Evolutionary conservation across 441 rosid species (phyloP).

Genomic region (Bruguiera hainesii): DNA sequence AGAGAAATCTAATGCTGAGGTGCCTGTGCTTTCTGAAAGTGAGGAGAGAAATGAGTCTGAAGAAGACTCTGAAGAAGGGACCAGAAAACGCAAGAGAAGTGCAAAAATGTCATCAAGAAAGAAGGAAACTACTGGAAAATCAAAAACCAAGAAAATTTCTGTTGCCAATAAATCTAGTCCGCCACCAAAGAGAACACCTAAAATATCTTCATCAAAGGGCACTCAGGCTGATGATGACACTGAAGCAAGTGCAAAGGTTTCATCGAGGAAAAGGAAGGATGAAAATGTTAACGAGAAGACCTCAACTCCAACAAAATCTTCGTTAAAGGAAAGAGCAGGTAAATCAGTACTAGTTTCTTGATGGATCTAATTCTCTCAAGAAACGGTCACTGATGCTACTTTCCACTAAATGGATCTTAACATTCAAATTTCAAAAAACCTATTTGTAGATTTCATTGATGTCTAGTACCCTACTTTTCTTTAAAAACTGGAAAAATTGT

Average conservation of each 20-base stretch:
- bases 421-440: too few species aligned
- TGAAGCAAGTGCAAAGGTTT: constrained; percentile 59
- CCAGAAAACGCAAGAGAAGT: constrained; percentile 44
- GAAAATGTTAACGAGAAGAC: constrained; percentile 54
- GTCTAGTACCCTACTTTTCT: too few species aligned
- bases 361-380: not conserved
- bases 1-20: constrained; percentile 66
- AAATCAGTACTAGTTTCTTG: not conserved
- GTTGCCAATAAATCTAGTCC: constrained; percentile 38
- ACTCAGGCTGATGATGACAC: constrained; percentile 51
- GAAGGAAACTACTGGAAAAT: constrained; percentile 53
- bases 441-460: too few species aligned
- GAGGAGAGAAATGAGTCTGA: constrained; percentile 73
- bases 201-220: constrained; percentile 41
- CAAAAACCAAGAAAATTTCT: constrained; percentile 49
- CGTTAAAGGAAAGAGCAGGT: constrained; percentile 67
- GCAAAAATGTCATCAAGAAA: constrained; percentile 35
- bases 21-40: constrained; percentile 54
- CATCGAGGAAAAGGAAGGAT: constrained; percentile 62
- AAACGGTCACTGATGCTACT: too few species aligned
- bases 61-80: constrained; percentile 71
- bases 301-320: constrained; percentile 45
- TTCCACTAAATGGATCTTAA: too few species aligned
- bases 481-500: not conserved
- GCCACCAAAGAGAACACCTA: constrained; percentile 43